phyloP scores from a whole-genome alignment of 129 eudicot genomes.

The Glebionis coronaria region DNA sequence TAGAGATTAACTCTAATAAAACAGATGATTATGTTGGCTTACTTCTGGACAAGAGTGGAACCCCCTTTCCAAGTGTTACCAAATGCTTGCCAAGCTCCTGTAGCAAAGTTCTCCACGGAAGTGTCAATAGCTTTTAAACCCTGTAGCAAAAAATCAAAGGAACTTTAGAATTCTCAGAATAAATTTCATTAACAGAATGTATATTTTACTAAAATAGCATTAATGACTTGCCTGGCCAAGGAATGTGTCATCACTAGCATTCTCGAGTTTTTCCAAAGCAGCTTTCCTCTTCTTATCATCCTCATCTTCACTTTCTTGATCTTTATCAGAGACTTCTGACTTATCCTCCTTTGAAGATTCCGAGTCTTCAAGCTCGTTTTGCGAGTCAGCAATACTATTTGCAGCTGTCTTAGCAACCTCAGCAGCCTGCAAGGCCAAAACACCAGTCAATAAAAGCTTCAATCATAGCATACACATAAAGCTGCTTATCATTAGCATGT shows the following conservation, averaged over 20 bases:
- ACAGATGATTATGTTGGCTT: slow-evolving; percentile 20
- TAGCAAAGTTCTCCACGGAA: slow-evolving; percentile 78
- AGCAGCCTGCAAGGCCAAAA: slow-evolving; percentile 52
- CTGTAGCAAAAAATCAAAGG: slow-evolving; percentile 38
- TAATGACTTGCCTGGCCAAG: slow-evolving; percentile 78
- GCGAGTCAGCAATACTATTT: slow-evolving; percentile 62
- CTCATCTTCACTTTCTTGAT: slow-evolving; percentile 68
- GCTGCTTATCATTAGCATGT: too few relatives aligned
- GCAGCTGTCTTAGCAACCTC: slow-evolving; percentile 88
- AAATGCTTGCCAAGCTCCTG: slow-evolving; percentile 96
- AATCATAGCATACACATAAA: neutral
- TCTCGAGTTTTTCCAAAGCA: slow-evolving; percentile 76
- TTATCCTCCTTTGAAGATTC: slow-evolving; percentile 66
- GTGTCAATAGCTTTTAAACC: slow-evolving; percentile 76
- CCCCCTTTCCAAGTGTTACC: slow-evolving; percentile 91
- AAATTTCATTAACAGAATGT: neutral
- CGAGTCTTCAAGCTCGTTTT: slow-evolving; percentile 46
- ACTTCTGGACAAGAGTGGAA: slow-evolving; percentile 68
- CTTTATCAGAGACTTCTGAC: slow-evolving; percentile 47
- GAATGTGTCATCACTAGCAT: slow-evolving; percentile 82
- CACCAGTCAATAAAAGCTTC: neutral
- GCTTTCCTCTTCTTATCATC: slow-evolving; percentile 58
- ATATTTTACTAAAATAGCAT: too few relatives aligned
- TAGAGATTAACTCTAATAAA: neutral
- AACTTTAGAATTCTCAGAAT: neutral